Evolutionary conservation across 2,329 filamentous ascomycete species (phyloP).

Genomic region (Talaromyces sp.): DNA sequence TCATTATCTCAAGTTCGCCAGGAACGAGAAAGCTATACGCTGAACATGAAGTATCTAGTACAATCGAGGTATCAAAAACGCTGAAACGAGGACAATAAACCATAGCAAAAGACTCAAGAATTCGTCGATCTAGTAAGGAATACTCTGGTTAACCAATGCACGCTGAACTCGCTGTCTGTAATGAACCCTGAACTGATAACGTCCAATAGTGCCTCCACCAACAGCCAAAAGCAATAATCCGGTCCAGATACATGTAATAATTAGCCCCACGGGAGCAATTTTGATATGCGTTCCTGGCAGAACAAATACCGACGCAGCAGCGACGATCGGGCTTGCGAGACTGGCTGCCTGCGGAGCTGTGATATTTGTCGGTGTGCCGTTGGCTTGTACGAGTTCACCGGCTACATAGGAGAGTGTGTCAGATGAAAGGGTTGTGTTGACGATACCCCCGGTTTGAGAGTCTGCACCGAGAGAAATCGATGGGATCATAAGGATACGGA

Average conservation of each 20-base stretch:
- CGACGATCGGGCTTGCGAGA: constrained; percentile 24
- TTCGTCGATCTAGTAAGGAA: neutral
- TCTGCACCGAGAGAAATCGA: constrained; percentile 31
- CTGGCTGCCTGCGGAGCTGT: constrained; percentile 24
- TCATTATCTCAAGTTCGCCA: constrained; percentile 2
- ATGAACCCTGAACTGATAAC: constrained; percentile 32
- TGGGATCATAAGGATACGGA: constrained; percentile 34
- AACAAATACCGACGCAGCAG: constrained; percentile 27
- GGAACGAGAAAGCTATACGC: neutral
- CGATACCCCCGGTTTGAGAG: constrained; percentile 20
- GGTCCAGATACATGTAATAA: constrained; percentile 33
- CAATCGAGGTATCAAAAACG: neutral
- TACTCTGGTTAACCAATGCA: neutral
- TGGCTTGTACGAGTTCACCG: constrained; percentile 28
- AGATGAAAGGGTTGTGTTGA: constrained; percentile 29
- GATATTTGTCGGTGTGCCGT: constrained; percentile 25
- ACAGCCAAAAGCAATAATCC: constrained; percentile 30
- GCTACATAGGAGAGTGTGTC: constrained; percentile 37
- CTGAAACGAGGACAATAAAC: neutral
- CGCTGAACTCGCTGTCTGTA: constrained; percentile 29
- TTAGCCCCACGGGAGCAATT: constrained; percentile 31
- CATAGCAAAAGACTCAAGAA: neutral
- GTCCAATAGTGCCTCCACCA: constrained; percentile 32
- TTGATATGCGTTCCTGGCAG: constrained; percentile 32
- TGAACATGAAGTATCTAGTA: neutral